Base-by-base conservation (phyloP, 176 grass and related monocot genomes). In the bread wheat (Triticum aestivum) region DNA sequence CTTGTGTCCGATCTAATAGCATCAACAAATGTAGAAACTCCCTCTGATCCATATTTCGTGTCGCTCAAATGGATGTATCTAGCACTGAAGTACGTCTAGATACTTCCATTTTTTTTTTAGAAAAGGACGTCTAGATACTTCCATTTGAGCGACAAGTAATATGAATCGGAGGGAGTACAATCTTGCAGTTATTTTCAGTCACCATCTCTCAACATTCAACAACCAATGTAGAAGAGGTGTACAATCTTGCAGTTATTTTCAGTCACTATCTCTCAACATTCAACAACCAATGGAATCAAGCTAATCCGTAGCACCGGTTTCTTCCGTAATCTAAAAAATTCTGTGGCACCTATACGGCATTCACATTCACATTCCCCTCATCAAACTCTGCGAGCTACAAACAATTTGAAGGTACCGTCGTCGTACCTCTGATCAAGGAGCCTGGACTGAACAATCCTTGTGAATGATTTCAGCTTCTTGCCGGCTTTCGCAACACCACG, bases 401-500 rank as follows among this genome's bases (percentile, higher is more conserved):
- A 70, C 9, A 85, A 56, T 64, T 80, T 42, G 51, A 67, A 52
- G 85, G 85, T 44, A 77, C 76, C 80, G 79, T 49, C 80, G 79
- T 49, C 34, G 62, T 87, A 84, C 85, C 80, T 91, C 42, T 1
- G 34, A 85, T 86, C 39, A 79, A 58, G 88, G 76, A 83, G 27
- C 2, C 21, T 6, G 30, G 37, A 61, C 49, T 39, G 79, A 69
- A 11, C 13, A 24, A 79, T 86, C 82, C 12, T 56, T 37, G 13
- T 45, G 24, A 26, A 26, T 1, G 2, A 38, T 61, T 75, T 92
- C 88, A 94, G 20, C 76, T 51, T 20, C 92, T 80, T 4, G 74
- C 86, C 5, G 92, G 94, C 82, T 98, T 98, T 72, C 91, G 89
- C 82, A 98, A 44, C 72, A 96, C 86, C 1, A 90, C 90, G 0